phyloP scores from a whole-genome alignment of 2,329 filamentous ascomycete genomes.

The Aureobasidium sp. region DNA sequence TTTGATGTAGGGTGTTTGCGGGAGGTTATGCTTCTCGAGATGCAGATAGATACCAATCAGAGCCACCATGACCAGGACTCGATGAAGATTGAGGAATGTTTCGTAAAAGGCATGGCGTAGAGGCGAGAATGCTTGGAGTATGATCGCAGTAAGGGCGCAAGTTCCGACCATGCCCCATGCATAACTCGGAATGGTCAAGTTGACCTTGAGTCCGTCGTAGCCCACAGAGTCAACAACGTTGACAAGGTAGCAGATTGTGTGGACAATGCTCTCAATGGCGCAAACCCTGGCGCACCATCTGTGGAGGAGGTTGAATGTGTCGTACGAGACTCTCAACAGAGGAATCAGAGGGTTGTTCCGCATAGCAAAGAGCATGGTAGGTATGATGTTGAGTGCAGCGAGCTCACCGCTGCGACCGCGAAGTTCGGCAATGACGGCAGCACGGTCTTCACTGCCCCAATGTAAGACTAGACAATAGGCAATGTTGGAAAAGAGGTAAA shows the following conservation, averaged over 20 bases:
- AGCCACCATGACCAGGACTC: slow-evolving; percentile 61
- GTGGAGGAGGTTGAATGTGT: slow-evolving; percentile 89
- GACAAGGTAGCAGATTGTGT: slow-evolving; percentile 66
- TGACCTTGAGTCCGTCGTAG: slow-evolving; percentile 50
- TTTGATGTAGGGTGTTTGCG: slow-evolving; percentile 68
- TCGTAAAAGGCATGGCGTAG: slow-evolving; percentile 95
- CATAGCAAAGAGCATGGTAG: slow-evolving; percentile 78
- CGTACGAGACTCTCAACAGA: slow-evolving; percentile 80
- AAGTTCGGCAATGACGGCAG: slow-evolving; percentile 67
- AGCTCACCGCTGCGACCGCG: slow-evolving; percentile 80
- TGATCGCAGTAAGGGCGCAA: slow-evolving; percentile 56
- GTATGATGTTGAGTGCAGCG: slow-evolving; percentile 83
- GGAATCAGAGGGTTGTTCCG: slow-evolving; percentile 89
- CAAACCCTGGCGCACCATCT: slow-evolving; percentile 75
- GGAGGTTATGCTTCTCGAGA: slow-evolving; percentile 57
- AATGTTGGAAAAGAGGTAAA: slow-evolving; percentile 67
- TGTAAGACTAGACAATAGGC: slow-evolving; percentile 67
- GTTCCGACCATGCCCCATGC: slow-evolving; percentile 54
- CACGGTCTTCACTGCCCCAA: slow-evolving; percentile 42
- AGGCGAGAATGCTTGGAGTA: slow-evolving; percentile 67
- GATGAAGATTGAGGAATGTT: slow-evolving; percentile 84
- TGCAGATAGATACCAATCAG: slow-evolving; percentile 75
- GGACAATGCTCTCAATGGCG: slow-evolving; percentile 61
- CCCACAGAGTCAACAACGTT: slow-evolving; percentile 52
- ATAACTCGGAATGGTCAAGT: slow-evolving; percentile 58